Base-by-base conservation (phyloP, 2,329 filamentous ascomycete genomes). In the Penicillium sp. region DNA sequence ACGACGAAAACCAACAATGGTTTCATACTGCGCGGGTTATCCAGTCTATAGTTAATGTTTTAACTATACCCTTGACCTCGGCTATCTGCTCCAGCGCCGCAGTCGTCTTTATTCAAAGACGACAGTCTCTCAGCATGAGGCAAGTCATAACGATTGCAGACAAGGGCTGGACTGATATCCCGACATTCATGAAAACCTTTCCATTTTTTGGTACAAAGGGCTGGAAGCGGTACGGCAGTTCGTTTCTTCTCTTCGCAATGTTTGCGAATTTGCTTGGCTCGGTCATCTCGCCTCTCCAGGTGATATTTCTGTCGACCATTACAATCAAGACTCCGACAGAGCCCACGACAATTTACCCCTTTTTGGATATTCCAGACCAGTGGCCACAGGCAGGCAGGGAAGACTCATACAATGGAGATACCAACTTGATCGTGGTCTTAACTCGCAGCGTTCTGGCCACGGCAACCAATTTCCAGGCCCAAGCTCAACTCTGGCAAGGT, bases 81-180 rank as follows among this genome's bases (percentile, higher is more conserved):
- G 56, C 64, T 5, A 52, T 65, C n/a, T 67, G 65, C 45, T 54
- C 63, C 3, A 62, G 58, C 42, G 65, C 64, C 1, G 63, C 61
- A 3, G 64, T 66, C 8, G 52, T 66, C 38, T 66, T 59, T 51
- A 45, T 61, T 11, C 65, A 67, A 56, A 56, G 59, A 23, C 16
- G 56, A 21, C 18, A 40, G 23, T 30, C 48, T 7, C 52, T 64
- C 23, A 63, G 21, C n/a, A 52, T 65, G n/a, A 58, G 60, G 16
- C 63, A 65, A 49, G n/a, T 64, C 7, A 62, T 63, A 48, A 49
- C 52, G 3, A 55, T 66, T 12, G 62, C 64, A 14, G 65, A 66
- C 56, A 57, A 57, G 14, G 47, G 58, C 3, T 66, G 65, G 64
- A 47, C 52, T 20, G 59, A 64, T 55, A 47, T 57, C 12, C 20